phyloP scores from a whole-genome alignment of 495 filamentous ascomycete species.

The Penicillium taxi region DNA sequence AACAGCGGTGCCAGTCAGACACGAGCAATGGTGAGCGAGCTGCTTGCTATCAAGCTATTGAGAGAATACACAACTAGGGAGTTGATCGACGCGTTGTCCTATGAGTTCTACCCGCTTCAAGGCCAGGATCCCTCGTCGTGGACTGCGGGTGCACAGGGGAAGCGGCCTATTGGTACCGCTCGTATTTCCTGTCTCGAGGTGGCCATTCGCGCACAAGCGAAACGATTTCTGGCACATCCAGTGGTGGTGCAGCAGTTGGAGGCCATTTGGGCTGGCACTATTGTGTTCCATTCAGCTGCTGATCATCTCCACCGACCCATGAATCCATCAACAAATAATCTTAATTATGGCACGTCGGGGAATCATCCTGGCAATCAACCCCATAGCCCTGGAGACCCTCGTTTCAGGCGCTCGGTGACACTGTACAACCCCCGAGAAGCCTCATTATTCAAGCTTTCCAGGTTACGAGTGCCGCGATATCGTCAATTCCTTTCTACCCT shows the following conservation, averaged over 20 bases:
- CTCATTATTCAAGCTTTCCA: constrained; percentile 81
- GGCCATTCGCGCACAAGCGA: constrained; percentile 81
- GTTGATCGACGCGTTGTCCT: constrained; percentile 82
- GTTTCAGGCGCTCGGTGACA: constrained; percentile 64
- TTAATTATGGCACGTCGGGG: constrained; percentile 17
- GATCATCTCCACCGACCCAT: constrained; percentile 65
- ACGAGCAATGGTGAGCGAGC: constrained; percentile 76
- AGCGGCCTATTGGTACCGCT: constrained; percentile 44
- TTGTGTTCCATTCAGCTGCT: constrained; percentile 81
- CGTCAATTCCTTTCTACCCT: constrained; percentile 79
- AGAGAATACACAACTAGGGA: constrained; percentile 84
- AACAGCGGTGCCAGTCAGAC: constrained; percentile 76
- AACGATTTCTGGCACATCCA: constrained; percentile 82
- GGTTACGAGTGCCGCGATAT: constrained; percentile 83
- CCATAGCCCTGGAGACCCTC: constrained; percentile 18
- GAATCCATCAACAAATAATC: constrained; percentile 15
- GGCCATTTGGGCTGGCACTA: constrained; percentile 90
- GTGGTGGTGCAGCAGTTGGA: constrained; percentile 86
- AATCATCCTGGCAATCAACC: constrained; percentile 5
- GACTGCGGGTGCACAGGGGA: constrained; percentile 24
- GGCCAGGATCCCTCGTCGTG: constrained; percentile 50
- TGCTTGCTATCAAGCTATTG: constrained; percentile 83
- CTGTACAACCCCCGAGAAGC: constrained; percentile 88
- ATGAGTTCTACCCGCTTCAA: constrained; percentile 89
- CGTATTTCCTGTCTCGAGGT: constrained; percentile 85